A percentile compares a stretch with the other conserved stretches of the same genome.
These are phyloP conservation scores for Penicillium freii DNA, from an alignment of 2,329 filamentous ascomycete species.

Conservation along the genomic window DNA sequence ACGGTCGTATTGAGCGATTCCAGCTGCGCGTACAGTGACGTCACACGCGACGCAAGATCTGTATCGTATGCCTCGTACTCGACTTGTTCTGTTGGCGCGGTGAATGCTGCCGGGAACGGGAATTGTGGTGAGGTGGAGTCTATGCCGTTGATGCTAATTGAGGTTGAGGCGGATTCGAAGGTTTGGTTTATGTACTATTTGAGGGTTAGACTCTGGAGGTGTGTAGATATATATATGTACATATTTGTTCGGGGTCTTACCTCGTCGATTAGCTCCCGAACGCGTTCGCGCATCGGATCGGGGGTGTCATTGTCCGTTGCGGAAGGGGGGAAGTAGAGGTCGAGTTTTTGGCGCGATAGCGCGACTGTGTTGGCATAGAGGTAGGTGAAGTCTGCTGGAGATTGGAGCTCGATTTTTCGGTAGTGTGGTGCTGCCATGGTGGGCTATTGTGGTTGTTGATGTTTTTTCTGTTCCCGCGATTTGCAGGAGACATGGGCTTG, in stretches of 20 bases:
- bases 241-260: constrained; percentile 18
- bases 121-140: constrained; percentile 37
- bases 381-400: constrained; percentile 49
- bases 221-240: background rate
- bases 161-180: constrained; percentile 44
- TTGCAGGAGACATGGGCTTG: constrained; percentile 13
- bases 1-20: constrained; percentile 49
- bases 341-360: constrained; percentile 48
- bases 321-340: constrained; percentile 49
- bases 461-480: constrained; percentile 16
- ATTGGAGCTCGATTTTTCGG: constrained; percentile 53
- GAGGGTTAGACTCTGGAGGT: background rate
- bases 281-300: constrained; percentile 47
- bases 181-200: constrained; percentile 46
- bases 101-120: constrained; percentile 34
- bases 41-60: constrained; percentile 43
- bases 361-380: constrained; percentile 48
- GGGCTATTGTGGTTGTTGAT: constrained; percentile 5
- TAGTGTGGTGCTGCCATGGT: constrained; percentile 40
- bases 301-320: constrained; percentile 38
- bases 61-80: constrained; percentile 50
- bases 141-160: constrained; percentile 50
- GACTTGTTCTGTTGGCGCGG: constrained; percentile 42
- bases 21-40: constrained; percentile 47
- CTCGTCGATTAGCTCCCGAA: constrained; percentile 43